Evolutionary conservation across 495 filamentous ascomycete species (phyloP), one percentile per base, ranked within the genome.

Genomic region (Ascobolus immersus): DNA sequence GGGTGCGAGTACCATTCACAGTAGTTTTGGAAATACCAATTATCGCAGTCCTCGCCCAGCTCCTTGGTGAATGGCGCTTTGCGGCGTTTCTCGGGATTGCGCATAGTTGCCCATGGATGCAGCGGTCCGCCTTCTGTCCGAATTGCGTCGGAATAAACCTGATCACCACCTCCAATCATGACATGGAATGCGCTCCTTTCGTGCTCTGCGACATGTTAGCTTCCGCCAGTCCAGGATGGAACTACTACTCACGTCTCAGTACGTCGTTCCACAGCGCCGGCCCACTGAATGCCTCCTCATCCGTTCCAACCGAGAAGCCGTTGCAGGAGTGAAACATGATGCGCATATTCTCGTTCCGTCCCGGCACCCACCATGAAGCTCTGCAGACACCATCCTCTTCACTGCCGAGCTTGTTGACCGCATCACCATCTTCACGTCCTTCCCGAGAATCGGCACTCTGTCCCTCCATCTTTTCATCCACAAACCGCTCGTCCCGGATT

Each of bases 291-390:
- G 69, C 73, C 2, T 78, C 64, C 54, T 82, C 72, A 49, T 92
- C 75, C 5, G 79, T 91, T 29, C 80, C 81, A 17, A 92, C 77
- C 26, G 76, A 84, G 54, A 94, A 92, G 31, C 84, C 84, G 55
- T 92, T 94, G 55, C 81, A 92, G 18, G 78, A 90, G 55, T 90
- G 73, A 55, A 94, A 92, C 62, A 92, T 78, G 38, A 91, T 74
- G 40, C 81, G 69, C 81, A 94, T 91, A 15, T 75, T 82, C 52
- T 92, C 71, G 18, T 67, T 55, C 31, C 58, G 55, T 2, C 78
- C 74, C 2, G 84, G 84, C 11, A 90, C 64, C 32, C 63, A 73
- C 52, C 92, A 90, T 3, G 17, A 27, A 14, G 25, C 18, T n/a
- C 4, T n/a, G 28, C 10, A 17, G 28, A 17, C 9, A 17, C 1